Evolutionary conservation across 495 filamentous ascomycete genomes (phyloP), one percentile per base, ranked within the genome.

Genomic region (Daldinia loculata): DNA sequence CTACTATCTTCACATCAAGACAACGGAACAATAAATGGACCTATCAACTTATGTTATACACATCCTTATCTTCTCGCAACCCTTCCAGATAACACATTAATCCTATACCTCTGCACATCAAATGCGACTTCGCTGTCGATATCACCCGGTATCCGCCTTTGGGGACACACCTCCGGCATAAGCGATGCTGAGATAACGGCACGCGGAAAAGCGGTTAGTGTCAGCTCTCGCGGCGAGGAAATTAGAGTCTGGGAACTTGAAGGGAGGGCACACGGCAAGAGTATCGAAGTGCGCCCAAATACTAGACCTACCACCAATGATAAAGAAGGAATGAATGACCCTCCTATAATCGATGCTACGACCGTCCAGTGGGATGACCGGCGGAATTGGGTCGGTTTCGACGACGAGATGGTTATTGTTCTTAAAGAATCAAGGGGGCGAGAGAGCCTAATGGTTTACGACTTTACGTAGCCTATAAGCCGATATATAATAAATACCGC

Each of bases 171-270:
- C 0, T 97, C 95, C 1, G 92, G 93, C 0, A 92, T 99, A 14
- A 91, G 91, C 41, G 88, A 90, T 12, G 95, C 92, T 26, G 90
- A 97, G 66, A 92, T 99, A 48, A 94, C 92, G 22, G 87, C 90
- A 15, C 87, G 92, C 19, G 95, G 95, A 12, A 97, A 93, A 77
- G 95, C 95, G 0, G 91, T 99, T 0, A 97, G 93, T 17, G 91
- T 98, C 27, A 94, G 92, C 74, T 85, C 85, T 5, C 82, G 86
- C 14, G 95, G 95, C 11, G 89, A 94, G 63, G 95, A 99, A 75
- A 86, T 99, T 56, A 86, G 95, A 6, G 89, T 98, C 7, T 99
- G 95, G 95, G 94, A 98, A 70, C 86, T 99, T 6, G 95, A 99
- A 80, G 89, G 89, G 4, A 86, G 91, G 15, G 80, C 90, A 17